Conservation (phyloP, 2,329 filamentous ascomycete genomes). For the Fusarium sp. region DNA sequence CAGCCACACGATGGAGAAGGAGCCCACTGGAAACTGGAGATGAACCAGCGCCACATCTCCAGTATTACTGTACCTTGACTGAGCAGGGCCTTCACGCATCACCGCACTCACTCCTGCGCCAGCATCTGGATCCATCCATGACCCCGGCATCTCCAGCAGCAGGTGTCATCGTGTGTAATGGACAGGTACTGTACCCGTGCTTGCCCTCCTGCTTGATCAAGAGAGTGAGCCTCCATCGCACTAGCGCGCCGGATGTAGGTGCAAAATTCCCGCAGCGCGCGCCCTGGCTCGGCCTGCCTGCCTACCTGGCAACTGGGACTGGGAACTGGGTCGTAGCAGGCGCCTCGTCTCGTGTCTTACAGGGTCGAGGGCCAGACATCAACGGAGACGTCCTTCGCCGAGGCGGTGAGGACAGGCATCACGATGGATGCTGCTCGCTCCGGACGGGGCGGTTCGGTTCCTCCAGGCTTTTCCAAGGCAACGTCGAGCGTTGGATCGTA, state of each 20-base stretch:
- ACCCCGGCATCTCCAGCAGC: not conserved
- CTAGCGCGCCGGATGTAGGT: conserved; percentile 20
- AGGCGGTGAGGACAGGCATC: conserved; percentile 30
- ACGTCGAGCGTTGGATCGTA: conserved; percentile 27
- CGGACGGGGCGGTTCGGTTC: not conserved
- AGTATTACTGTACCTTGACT: not conserved
- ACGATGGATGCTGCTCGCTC: not conserved
- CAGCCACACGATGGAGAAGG: conserved; percentile 1
- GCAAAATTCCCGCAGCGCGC: conserved; percentile 21
- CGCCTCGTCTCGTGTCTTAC: conserved; percentile 5
- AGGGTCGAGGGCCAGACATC: conserved; percentile 17
- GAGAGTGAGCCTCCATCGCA: conserved; percentile 4
- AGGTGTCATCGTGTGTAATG: conserved; percentile 13
- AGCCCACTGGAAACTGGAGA: not conserved
- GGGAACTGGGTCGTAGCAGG: conserved; percentile 13
- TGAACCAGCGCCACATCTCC: conserved; percentile 10
- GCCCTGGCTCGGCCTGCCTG: conserved; percentile 8
- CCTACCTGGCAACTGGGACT: not conserved
- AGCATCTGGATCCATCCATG: not conserved
- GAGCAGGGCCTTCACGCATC: not conserved
- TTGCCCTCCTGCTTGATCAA: not conserved
- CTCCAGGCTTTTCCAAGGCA: conserved; percentile 3
- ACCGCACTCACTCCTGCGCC: not conserved
- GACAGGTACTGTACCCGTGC: not conserved
- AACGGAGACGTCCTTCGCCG: conserved; percentile 7